Evolutionary conservation across 176 grass and related monocot genomes (phyloP), one percentile per base, ranked within the genome.

Genomic region (Rhipidocladum racemiflorum): DNA sequence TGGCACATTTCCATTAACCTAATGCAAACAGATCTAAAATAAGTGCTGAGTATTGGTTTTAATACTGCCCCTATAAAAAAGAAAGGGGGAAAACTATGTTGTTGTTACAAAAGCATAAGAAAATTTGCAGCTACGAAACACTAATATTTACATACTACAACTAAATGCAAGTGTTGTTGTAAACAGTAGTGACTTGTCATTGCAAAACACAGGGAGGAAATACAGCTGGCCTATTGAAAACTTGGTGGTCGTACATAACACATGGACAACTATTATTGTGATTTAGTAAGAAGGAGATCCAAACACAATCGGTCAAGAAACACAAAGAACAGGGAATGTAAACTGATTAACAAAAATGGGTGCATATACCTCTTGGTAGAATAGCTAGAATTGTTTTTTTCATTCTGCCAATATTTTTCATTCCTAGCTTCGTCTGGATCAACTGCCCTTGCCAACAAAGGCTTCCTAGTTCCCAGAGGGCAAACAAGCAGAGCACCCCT

Each of bases 301-400:
- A 28, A 67, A 10, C 38, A 59, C 39, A 60, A 46, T 48, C 65
- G 7, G 3, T 51, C 60, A 78, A 75, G 72, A 42, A 67, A 78
- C 28, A 50, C 30, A 46, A 29, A 55, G 13, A 64, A 65, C 7
- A 81, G 29, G 23, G 4, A 48, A 17, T 32, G 0, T 51, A 53
- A 81, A 40, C 39, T 73, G 23, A 36, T 68, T 53, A 39, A 2
- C 11, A 63, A 40, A 73, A 67, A 82, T 18, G 24, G 57, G 20
- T 13, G 44, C 60, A 34, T 73, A 86, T n/a, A n/a, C 88, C 79
- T 78, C 74, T 83, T 67, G 23, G 29, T 3, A 66, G 0, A 34
- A 73, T n/a, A 44, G 34, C 13, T 57, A 38, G 4, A 40, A 43
- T 7, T 45, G 39, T 42, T 9, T 7, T 23, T 32, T 15, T 30